Evolutionary conservation across 441 rosid genomes (phyloP).

Genomic region (Eugenia klotzschiana): DNA sequence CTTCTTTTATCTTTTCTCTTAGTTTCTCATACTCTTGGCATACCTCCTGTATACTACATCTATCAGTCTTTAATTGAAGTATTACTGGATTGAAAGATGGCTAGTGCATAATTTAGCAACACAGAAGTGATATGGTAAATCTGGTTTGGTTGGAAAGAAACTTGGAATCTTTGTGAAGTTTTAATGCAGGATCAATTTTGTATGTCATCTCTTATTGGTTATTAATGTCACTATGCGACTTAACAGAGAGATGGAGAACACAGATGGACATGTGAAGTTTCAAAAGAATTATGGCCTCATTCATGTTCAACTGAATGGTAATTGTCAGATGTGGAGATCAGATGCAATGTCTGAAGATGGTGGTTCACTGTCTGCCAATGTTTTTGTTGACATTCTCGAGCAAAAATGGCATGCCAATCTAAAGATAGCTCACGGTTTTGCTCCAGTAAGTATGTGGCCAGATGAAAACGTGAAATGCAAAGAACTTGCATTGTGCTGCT

Average conservation of each 20-base stretch:
- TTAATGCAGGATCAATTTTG: not conserved
- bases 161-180: not conserved
- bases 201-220: not conserved
- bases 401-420: slow-evolving; percentile 97
- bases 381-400: slow-evolving; percentile 78
- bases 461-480: not conserved
- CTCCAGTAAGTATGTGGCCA: slow-evolving; percentile 61
- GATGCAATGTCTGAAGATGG: slow-evolving; percentile 70
- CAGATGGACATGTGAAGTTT: slow-evolving; percentile 73
- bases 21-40: not conserved
- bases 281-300: slow-evolving; percentile 83
- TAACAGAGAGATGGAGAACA: slow-evolving; percentile 78
- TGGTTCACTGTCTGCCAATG: slow-evolving; percentile 91
- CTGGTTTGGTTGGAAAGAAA: not conserved
- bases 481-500: not conserved
- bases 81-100: not conserved
- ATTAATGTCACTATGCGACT: not conserved
- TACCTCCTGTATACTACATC: not conserved
- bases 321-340: slow-evolving; percentile 88
- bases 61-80: not conserved
- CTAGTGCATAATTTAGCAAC: not conserved
- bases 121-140: not conserved
- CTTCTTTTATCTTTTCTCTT: not conserved
- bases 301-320: slow-evolving; percentile 80
- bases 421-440: slow-evolving; percentile 71